Conservation (phyloP, 768 basidiomycete genomes). For the Lentinula edodes region DNA sequence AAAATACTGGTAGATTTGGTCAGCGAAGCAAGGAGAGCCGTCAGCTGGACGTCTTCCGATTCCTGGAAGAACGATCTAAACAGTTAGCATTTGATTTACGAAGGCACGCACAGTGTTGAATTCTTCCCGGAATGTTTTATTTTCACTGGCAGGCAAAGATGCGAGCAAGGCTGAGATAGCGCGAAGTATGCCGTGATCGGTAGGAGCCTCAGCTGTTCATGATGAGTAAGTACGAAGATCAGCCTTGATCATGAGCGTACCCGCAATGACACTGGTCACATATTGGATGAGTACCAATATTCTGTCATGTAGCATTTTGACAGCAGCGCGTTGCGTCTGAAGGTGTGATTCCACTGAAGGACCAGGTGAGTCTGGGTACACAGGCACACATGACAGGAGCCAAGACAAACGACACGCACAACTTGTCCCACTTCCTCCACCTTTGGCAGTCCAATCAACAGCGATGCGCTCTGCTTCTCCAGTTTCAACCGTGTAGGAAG, state of each 20-base stretch:
- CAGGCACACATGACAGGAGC: background rate
- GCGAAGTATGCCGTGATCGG: constrained; percentile 78
- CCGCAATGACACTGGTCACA: constrained; percentile 68
- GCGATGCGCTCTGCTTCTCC: constrained; percentile 99
- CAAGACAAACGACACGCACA: constrained; percentile 39
- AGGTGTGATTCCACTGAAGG: constrained; percentile 81
- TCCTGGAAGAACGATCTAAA: constrained; percentile 50
- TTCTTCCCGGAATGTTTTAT: constrained; percentile 78
- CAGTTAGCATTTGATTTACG: background rate
- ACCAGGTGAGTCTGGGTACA: background rate
- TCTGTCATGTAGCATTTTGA: constrained; percentile 94
- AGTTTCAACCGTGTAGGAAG: constrained; percentile 86
- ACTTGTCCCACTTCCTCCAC: constrained; percentile 76
- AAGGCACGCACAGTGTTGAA: constrained; percentile 67
- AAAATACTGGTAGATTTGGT: constrained; percentile 85
- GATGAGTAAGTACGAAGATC: background rate
- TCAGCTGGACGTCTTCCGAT: constrained; percentile 93
- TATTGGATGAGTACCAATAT: constrained; percentile 85
- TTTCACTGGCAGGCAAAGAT: constrained; percentile 83
- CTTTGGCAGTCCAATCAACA: constrained; percentile 90
- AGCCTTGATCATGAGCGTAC: constrained; percentile 28
- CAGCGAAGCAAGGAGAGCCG: constrained; percentile 79
- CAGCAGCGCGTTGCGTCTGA: constrained; percentile 88
- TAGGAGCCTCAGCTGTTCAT: constrained; percentile 55
- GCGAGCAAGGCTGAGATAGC: constrained; percentile 83